Evolutionary conservation across 192 early-diverging fungal species (phyloP), one percentile per base, ranked within the genome.

Genomic region (Rhizophagus clarus): DNA sequence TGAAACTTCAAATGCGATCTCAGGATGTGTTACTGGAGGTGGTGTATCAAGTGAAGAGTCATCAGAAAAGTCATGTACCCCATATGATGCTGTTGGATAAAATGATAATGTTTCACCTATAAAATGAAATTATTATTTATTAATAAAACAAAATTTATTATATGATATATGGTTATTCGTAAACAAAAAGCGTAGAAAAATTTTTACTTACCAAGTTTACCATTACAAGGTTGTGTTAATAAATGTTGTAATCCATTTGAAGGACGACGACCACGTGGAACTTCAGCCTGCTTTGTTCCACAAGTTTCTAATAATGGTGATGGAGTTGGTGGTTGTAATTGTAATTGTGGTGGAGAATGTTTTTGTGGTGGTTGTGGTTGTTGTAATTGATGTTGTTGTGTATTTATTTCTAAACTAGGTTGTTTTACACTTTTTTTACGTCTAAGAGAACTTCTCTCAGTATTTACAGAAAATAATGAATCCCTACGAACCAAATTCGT

Each of bases 1-100:
- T 0, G 91, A 90, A 20, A 89, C 84, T 31, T 86, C 82, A 76
- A 88, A 84, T 40, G 83, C 82, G 31, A 77, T 79, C 64, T 86
- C 85, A 51, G 73, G 62, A 17, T 82, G 81, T 4, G 80, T 80
- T 11, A 79, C 10, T 14, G 79, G 85, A 0, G 83, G 76, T 74
- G 81, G 60, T 3, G 61, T 76, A 12, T 12, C 31, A 32, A 51
- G 74, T 31, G 74, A 76, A 17, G 67, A 74, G 29, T 51, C 45
- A 4, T 61, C 61, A 10, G 22, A 62, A 51, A 24, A 47, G 34
- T 42, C 62, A 37, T 67, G 77, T 61, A 45, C 22, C 4, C 32
- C 32, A 29, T 22, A 28, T 22, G 32, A 34, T n/a, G 22, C 15
- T 26, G 31, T 42, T n/a, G 29, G 32, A 42, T 20, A 32, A 4